Evolutionary conservation across 1,284 basidiomycete genomes (phyloP).

Genomic region (Rugosomyces carneus): DNA sequence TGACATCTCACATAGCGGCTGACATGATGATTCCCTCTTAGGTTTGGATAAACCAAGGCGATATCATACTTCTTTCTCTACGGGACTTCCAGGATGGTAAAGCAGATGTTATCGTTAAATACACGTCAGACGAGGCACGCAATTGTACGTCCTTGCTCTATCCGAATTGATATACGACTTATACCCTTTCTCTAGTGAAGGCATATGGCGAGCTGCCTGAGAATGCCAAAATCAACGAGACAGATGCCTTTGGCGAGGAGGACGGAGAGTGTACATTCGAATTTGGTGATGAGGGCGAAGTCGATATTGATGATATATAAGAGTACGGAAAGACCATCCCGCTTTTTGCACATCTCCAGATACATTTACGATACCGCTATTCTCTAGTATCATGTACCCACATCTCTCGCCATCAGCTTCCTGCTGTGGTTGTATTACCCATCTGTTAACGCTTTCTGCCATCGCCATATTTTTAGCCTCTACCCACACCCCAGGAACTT

Average conservation of each 20-base stretch:
- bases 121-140: constrained; percentile 92
- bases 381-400: constrained; percentile 1
- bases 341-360: constrained; percentile 8
- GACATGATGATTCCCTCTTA: constrained; percentile 26
- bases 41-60: constrained; percentile 99
- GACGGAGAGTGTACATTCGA: constrained; percentile 88
- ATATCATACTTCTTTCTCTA: constrained; percentile 93
- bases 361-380: constrained; percentile 10
- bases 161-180: constrained; percentile 2
- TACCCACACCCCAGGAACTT: no score
- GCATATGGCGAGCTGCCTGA: constrained; percentile 97
- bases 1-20: not conserved
- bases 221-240: constrained; percentile 98
- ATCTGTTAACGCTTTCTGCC: no score
- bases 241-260: constrained; percentile 87
- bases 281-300: constrained; percentile 81
- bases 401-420: constrained; percentile 6
- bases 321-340: constrained; percentile 13
- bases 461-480: not conserved
- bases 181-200: constrained; percentile 56
- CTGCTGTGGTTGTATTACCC: constrained; percentile 11
- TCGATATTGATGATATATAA: constrained; percentile 79
- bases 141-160: constrained; percentile 47
- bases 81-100: constrained; percentile 99
- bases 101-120: constrained; percentile 99